Evolutionary conservation across 2,329 filamentous ascomycete genomes (phyloP).

Genomic region (Aspergillus japonicus): DNA sequence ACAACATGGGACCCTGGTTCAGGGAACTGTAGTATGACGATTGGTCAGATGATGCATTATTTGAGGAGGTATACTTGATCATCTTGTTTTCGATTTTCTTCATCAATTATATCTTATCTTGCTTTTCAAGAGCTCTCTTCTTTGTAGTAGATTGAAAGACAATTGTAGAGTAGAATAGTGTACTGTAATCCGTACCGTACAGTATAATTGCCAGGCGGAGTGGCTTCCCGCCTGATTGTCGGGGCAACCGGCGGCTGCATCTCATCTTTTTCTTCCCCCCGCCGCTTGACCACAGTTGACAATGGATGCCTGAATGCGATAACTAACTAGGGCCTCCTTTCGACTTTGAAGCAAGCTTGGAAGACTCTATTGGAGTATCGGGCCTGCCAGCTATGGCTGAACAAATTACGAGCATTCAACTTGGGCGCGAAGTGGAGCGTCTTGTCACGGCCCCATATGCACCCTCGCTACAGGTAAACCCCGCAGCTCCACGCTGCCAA

Average conservation of each 20-base stretch:
- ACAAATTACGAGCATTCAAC: conserved; percentile 9
- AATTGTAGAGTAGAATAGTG: too few relatives aligned
- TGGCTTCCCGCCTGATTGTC: conserved; percentile 10
- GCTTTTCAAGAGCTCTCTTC: too few relatives aligned
- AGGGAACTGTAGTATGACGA: neutral
- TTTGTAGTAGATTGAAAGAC: too few relatives aligned
- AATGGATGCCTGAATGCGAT: neutral
- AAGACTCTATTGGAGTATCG: neutral
- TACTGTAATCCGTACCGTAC: too few relatives aligned
- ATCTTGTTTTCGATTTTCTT: too few relatives aligned
- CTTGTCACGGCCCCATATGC: conserved; percentile 51
- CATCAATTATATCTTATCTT: too few relatives aligned
- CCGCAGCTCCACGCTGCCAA: conserved; percentile 1
- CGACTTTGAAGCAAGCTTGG: neutral
- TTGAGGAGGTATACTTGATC: neutral
- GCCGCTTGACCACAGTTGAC: neutral
- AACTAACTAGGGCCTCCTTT: neutral
- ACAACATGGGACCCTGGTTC: neutral
- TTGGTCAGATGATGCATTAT: neutral
- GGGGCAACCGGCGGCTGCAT: conserved; percentile 20
- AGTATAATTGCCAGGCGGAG: neutral
- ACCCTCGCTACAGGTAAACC: conserved; percentile 50
- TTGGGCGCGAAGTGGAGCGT: conserved; percentile 47
- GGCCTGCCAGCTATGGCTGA: conserved; percentile 26
- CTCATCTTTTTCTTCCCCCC: conserved; percentile 12